These are phyloP conservation scores for Colletotrichum cuscutae DNA, from an alignment of 2,329 filamentous ascomycete genomes.

Conservation along the genomic window DNA sequence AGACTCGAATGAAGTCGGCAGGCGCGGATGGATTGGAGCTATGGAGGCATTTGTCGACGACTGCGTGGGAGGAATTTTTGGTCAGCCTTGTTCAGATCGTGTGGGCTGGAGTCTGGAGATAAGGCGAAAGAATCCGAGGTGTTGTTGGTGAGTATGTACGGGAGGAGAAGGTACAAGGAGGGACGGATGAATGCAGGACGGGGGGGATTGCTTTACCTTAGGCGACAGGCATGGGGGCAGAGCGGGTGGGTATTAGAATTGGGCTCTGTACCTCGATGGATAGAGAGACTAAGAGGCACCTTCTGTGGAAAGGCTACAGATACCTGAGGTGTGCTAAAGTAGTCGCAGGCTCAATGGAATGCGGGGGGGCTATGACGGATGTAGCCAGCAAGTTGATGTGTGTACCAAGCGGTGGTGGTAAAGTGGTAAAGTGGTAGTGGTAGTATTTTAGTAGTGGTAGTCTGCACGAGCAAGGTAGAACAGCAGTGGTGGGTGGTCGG, in stretches of 20 bases:
- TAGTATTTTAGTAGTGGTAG: neutral
- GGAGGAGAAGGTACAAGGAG: conserved; percentile 1
- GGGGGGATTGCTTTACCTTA: conserved; percentile 8
- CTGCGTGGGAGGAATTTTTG: conserved; percentile 7
- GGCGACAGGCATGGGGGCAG: conserved; percentile 28
- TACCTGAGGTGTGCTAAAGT: neutral
- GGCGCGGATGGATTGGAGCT: conserved; percentile 22
- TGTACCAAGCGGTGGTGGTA: neutral
- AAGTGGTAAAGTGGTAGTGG: too few relatives aligned
- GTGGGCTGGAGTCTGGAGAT: conserved; percentile 24
- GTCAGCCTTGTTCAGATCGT: conserved; percentile 30
- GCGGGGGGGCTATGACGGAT: conserved; percentile 9
- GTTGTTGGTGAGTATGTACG: conserved; percentile 2
- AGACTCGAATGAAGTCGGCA: neutral
- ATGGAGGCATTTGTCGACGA: conserved; percentile 23
- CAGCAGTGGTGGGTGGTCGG: neutral
- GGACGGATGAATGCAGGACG: conserved; percentile 28
- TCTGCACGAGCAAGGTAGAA: neutral
- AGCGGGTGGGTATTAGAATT: conserved; percentile 17
- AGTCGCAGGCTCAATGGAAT: conserved; percentile 14
- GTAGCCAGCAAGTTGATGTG: conserved; percentile 2
- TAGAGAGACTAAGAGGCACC: neutral
- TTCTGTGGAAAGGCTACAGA: neutral
- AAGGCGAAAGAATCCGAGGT: conserved; percentile 25
- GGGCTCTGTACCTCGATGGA: conserved; percentile 26